These are phyloP conservation scores for Tilletia indica DNA, from an alignment of 1,284 basidiomycete species.

Conservation along the genomic window DNA sequence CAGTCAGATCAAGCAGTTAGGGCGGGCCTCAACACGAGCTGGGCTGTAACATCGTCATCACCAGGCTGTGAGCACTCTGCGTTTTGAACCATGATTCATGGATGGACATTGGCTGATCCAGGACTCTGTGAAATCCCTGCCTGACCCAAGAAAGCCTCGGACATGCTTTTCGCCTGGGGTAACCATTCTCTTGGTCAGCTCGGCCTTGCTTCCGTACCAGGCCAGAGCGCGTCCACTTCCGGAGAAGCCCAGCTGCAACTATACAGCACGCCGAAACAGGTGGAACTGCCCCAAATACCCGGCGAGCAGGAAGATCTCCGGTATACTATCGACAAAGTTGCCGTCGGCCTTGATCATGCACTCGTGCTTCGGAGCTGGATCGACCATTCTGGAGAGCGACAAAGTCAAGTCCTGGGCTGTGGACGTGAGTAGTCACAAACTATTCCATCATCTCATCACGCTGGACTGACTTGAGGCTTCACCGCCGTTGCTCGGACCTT, in stretches of 20 bases:
- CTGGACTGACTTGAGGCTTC: neutral
- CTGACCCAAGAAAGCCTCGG: slow-evolving; percentile 15
- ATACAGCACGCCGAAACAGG: slow-evolving; percentile 13
- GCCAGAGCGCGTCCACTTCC: slow-evolving; percentile 7
- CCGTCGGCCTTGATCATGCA: slow-evolving; percentile 21
- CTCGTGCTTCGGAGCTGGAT: slow-evolving; percentile 17
- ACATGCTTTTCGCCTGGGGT: slow-evolving; percentile 10
- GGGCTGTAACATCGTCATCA: neutral
- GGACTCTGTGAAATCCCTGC: too few species aligned
- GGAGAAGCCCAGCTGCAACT: slow-evolving; percentile 21
- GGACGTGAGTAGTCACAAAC: slow-evolving; percentile 11
- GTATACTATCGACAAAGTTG: slow-evolving; percentile 16
- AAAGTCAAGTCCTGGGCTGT: slow-evolving; percentile 14
- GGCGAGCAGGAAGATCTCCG: neutral
- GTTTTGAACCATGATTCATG: neutral
- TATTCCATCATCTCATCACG: neutral
- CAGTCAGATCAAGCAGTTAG: slow-evolving; percentile 1
- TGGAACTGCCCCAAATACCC: neutral
- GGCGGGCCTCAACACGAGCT: slow-evolving; percentile 19
- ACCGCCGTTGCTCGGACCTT: neutral
- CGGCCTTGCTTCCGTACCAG: neutral
- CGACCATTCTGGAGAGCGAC: neutral
- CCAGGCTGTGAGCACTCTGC: neutral
- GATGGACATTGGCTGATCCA: too few species aligned
- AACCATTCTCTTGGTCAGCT: slow-evolving; percentile 15